A percentile compares a stretch with the other conserved stretches of the same genome.
Conservation (phyloP, 1,284 basidiomycete species). For the Cryptococcus deneoformans region DNA sequence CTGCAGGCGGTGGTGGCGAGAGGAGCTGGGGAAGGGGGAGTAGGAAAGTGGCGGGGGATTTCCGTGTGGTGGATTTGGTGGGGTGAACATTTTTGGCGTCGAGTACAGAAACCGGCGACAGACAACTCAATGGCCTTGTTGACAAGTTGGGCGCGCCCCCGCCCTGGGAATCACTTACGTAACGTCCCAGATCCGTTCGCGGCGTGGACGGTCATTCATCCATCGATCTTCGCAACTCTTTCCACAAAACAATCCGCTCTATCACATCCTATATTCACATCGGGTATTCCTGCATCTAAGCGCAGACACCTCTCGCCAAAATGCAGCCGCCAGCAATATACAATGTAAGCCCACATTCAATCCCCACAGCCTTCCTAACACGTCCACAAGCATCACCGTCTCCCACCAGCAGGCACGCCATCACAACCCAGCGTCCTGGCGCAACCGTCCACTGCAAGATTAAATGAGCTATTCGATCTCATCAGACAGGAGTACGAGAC, state of each 20-base stretch:
- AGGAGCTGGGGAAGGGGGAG: conserved; percentile 4
- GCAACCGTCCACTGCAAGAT: conserved; percentile 45
- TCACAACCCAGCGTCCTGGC: conserved; percentile 22
- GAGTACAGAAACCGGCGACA: too few species aligned
- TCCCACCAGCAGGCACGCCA: conserved; percentile 36
- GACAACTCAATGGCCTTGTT: too few species aligned
- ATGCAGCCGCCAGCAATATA: conserved; percentile 45
- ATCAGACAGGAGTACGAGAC: conserved; percentile 84
- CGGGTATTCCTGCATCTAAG: too few species aligned
- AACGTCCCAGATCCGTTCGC: too few species aligned
- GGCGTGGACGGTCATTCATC: too few species aligned
- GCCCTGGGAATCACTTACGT: too few species aligned
- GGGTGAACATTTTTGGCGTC: neutral
- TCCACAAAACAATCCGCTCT: too few species aligned
- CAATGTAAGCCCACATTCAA: conserved; percentile 32
- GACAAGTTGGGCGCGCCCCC: too few species aligned
- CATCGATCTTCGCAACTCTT: too few species aligned
- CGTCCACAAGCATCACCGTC: conserved; percentile 40
- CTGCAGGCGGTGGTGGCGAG: conserved; percentile 7
- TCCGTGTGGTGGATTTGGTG: conserved; percentile 6
- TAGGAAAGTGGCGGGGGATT: conserved; percentile 2
- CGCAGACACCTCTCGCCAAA: neutral
- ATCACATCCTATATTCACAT: too few species aligned
- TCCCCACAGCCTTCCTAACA: neutral
- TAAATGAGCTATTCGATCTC: conserved; percentile 77